Evolutionary conservation across 192 early-diverging fungal species (phyloP), one percentile per base, ranked within the genome.

Genomic region (Backusella morwellensis): DNA sequence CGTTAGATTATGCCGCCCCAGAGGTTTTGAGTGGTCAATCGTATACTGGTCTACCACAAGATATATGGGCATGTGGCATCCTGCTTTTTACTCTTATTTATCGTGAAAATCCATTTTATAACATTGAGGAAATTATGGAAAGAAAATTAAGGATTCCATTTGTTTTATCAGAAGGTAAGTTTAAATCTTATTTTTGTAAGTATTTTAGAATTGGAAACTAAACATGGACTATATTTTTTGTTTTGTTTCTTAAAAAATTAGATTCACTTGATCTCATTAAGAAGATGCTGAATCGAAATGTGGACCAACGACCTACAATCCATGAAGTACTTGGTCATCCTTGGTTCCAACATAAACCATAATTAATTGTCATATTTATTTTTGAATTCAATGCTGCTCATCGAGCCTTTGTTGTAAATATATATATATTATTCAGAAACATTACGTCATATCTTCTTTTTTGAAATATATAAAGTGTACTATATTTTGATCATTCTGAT

Each of bases 31-130:
- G 91, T 52, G 95, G 95, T 35, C 91, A 93, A 47, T 90, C 90
- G 6, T 97, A 97, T 76, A 78, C 85, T 50, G 95, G 95, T 1
- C 94, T 94, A 26, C 93, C 95, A 41, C 91, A 95, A 59, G 95
- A 97, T 75, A 90, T 94, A 23, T 97, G 95, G 95, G 92, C 91
- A 34, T 77, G 94, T 17, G 95, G 95, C 4, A 93, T 96, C 4
- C 83, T 95, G 7, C 81, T 97, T n/a, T 97, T 95, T 75, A 93
- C 93, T 9, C 82, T 96, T 47, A 88, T 94, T 11, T 84, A 91
- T 80, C 78, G 93, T 74, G 70, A 90, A 73, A 80, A 93, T 81
- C 85, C 95, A 78, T 83, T 96, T 85, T 67, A 82, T 41, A 85
- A 86, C 73, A 87, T 82, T 70, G 87, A 89, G 66, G 83, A 86